A percentile compares a stretch with the other conserved stretches of the same genome.
These are phyloP conservation scores for Balamuthia mandrillaris DNA, from an alignment of 208 protist genomes.

Conservation along the genomic window DNA sequence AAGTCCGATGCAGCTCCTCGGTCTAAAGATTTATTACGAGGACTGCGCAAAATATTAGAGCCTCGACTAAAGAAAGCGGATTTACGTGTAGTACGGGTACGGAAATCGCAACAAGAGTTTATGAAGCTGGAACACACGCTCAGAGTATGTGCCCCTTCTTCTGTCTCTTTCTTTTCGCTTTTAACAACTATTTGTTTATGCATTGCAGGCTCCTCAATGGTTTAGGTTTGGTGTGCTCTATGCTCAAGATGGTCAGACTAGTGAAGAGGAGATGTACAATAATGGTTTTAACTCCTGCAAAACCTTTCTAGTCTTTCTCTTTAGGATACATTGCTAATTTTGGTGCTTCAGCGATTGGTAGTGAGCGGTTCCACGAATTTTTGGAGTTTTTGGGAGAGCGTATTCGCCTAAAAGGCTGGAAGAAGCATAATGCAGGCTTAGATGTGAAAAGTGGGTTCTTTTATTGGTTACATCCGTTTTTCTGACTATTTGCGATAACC, in stretches of 20 bases:
- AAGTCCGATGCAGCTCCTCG: neutral
- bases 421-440: neutral
- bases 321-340: neutral
- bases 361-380: neutral
- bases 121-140: neutral
- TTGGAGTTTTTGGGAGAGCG: conserved; percentile 13
- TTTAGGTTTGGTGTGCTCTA: neutral
- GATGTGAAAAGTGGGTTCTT: neutral
- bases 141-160: neutral
- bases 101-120: neutral
- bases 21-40: conserved; percentile 6
- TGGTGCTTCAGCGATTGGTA: neutral
- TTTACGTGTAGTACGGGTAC: neutral
- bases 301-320: neutral
- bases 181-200: neutral
- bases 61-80: neutral
- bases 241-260: neutral
- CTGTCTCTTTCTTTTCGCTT: neutral
- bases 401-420: neutral
- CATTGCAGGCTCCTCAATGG: neutral
- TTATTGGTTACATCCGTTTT: neutral
- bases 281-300: neutral
- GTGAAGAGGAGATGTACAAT: neutral
- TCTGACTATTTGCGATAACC: neutral
- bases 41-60: neutral